Evolutionary conservation across 2,329 filamentous ascomycete genomes (phyloP).

Genomic region (Didymella sp.): DNA sequence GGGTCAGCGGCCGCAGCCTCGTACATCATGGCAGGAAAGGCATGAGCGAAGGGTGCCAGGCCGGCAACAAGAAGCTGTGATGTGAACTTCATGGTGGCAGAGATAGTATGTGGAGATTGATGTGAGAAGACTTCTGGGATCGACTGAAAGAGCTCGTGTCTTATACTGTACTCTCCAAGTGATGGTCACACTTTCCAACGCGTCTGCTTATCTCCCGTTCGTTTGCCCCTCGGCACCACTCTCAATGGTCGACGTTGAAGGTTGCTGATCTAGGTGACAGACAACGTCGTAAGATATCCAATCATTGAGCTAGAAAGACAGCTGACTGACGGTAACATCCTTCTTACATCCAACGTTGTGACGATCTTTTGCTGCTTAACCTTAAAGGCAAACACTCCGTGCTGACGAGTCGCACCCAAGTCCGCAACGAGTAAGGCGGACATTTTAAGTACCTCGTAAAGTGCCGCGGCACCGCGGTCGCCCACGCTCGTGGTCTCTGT

Average conservation of each 20-base stretch:
- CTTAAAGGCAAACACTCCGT: neutral
- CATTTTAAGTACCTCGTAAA: neutral
- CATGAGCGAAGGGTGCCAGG: constrained; percentile 22
- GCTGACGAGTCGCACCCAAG: constrained; percentile 3
- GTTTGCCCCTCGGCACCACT: neutral
- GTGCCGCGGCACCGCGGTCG: constrained; percentile 15
- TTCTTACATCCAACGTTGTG: neutral
- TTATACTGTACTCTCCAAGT: neutral
- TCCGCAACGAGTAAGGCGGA: constrained; percentile 8
- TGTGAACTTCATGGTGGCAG: constrained; percentile 26
- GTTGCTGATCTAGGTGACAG: neutral
- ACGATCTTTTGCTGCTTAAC: constrained; percentile 6
- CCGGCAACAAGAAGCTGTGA: constrained; percentile 19
- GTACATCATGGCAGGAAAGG: constrained; percentile 32
- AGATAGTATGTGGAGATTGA: neutral
- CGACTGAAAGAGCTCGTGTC: neutral
- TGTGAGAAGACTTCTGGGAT: neutral
- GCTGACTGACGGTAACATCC: constrained; percentile 3
- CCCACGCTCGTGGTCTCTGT: neutral
- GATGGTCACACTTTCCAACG: neutral
- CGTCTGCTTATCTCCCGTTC: constrained; percentile 4
- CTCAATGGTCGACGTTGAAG: neutral
- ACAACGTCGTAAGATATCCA: neutral
- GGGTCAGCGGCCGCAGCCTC: constrained; percentile 33
- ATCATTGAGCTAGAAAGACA: neutral